A percentile compares a stretch with the other conserved stretches of the same genome.
These are phyloP conservation scores for Paramecium bursaria DNA, from an alignment of 73 alveolate species.

Conservation along the genomic window DNA sequence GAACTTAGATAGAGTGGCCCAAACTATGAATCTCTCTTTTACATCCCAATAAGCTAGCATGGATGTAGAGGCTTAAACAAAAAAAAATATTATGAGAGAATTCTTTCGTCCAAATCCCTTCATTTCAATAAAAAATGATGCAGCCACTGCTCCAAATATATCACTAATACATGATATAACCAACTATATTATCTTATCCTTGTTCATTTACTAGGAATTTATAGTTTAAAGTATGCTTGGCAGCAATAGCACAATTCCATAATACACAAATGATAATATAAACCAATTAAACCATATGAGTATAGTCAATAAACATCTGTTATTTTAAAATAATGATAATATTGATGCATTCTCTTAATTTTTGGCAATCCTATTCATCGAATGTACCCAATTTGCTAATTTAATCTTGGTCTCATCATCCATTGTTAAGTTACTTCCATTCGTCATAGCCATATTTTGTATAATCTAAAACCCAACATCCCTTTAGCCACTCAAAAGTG, in stretches of 20 bases:
- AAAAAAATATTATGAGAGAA: constrained; percentile 61
- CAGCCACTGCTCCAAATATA: constrained; percentile 64
- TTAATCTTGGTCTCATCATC: constrained; percentile 58
- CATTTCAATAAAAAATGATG: constrained; percentile 69
- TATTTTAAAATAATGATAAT: constrained; percentile 50
- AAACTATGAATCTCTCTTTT: constrained; percentile 27
- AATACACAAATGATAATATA: constrained; percentile 59
- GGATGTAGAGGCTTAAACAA: constrained; percentile 57
- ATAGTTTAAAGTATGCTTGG: constrained; percentile 61
- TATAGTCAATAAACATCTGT: constrained; percentile 58
- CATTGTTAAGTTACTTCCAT: constrained; percentile 11
- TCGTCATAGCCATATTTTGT: constrained; percentile 30
- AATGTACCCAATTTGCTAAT: constrained; percentile 59
- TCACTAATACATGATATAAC: constrained; percentile 62
- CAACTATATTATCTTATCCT: constrained; percentile 60
- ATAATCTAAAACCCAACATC: constrained; percentile 55
- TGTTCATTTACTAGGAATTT: constrained; percentile 6
- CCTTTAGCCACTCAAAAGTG: constrained; percentile 52
- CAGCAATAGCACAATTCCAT: constrained; percentile 61
- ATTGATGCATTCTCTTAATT: constrained; percentile 63
- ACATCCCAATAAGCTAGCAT: constrained; percentile 50
- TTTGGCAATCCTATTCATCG: constrained; percentile 51
- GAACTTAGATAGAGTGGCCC: constrained; percentile 65
- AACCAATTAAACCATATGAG: constrained; percentile 71
- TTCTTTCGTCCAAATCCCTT: constrained; percentile 70